phyloP scores from a whole-genome alignment of 805 yeast species.

The Vanderwaltozyma polyspora region DNA sequence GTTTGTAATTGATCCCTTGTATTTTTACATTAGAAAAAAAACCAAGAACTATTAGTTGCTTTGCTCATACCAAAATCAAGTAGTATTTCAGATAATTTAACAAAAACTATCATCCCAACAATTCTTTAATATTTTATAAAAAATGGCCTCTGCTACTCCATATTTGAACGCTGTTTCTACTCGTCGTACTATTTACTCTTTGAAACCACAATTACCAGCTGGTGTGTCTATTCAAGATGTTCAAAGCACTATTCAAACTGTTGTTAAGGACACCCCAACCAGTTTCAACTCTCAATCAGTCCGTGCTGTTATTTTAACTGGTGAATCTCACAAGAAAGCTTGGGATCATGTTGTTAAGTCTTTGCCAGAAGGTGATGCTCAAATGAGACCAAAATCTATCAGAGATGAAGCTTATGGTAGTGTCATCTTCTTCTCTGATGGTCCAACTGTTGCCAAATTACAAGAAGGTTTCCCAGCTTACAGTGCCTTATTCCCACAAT shows the following conservation, averaged over 20 bases:
- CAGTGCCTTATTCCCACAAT: slow-evolving; percentile 36
- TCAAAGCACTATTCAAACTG: slow-evolving; percentile 31
- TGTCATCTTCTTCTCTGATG: slow-evolving; percentile 38
- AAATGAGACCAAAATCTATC: slow-evolving; percentile 33
- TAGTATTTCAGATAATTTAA: too few relatives aligned
- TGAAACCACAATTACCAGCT: slow-evolving; percentile 35
- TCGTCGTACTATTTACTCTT: slow-evolving; percentile 39
- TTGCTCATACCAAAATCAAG: too few relatives aligned
- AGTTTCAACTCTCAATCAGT: slow-evolving; percentile 41
- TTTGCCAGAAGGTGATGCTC: slow-evolving; percentile 23
- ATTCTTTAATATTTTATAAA: too few relatives aligned
- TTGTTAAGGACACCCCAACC: slow-evolving; percentile 40
- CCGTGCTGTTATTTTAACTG: slow-evolving; percentile 38
- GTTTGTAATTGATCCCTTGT: too few relatives aligned
- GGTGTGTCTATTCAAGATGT: slow-evolving; percentile 31
- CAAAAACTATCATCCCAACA: too few relatives aligned
- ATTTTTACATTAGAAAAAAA: too few relatives aligned
- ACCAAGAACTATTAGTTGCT: too few relatives aligned
- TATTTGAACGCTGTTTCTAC: slow-evolving; percentile 27
- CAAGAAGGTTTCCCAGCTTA: slow-evolving; percentile 34
- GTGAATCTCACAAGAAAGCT: slow-evolving; percentile 34
- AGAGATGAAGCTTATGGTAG: slow-evolving; percentile 40
- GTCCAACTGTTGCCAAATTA: slow-evolving; percentile 28
- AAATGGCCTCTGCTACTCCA: too few relatives aligned
- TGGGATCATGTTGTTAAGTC: slow-evolving; percentile 36